phyloP scores from a whole-genome alignment of 2,329 filamentous ascomycete species.

The Lasiodiplodia theobromae region DNA sequence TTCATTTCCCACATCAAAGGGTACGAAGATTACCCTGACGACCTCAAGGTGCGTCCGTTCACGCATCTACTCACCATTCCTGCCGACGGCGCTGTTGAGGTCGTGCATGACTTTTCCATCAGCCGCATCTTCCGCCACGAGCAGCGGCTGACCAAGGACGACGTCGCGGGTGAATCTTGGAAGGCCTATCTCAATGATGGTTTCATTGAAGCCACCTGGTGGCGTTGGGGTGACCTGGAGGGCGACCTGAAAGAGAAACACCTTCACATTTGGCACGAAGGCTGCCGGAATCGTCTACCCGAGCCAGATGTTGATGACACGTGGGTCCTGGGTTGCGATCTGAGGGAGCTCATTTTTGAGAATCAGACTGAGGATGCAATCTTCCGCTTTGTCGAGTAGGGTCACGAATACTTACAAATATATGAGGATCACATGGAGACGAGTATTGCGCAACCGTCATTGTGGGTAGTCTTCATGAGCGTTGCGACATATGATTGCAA shows the following conservation, averaged over 20 bases:
- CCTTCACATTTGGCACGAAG: slow-evolving; percentile 18
- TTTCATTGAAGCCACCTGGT: slow-evolving; percentile 29
- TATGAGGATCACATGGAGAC: no score
- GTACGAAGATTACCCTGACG: background rate
- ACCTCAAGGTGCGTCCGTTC: slow-evolving; percentile 23
- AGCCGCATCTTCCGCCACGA: slow-evolving; percentile 12
- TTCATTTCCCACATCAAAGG: no score
- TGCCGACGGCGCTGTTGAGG: slow-evolving; percentile 2
- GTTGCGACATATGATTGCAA: no score
- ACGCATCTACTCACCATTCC: slow-evolving; percentile 27
- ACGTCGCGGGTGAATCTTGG: slow-evolving; percentile 23
- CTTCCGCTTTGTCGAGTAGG: background rate
- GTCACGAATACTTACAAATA: no score
- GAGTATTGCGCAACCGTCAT: no score
- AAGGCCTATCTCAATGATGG: background rate
- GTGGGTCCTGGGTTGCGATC: slow-evolving; percentile 25
- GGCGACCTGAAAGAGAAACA: slow-evolving; percentile 23
- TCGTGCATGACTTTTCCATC: slow-evolving; percentile 19
- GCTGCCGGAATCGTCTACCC: background rate
- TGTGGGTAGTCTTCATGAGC: no score
- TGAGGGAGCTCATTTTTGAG: slow-evolving; percentile 24
- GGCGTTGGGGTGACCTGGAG: slow-evolving; percentile 32
- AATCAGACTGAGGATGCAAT: background rate
- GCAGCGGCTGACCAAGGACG: background rate
- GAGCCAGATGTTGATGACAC: slow-evolving; percentile 12